Percentiles rank a stretch among this genome's conserved stretches.
phyloP scores from a whole-genome alignment of 495 filamentous ascomycete species.

The Lophiostoma macrostomum region DNA sequence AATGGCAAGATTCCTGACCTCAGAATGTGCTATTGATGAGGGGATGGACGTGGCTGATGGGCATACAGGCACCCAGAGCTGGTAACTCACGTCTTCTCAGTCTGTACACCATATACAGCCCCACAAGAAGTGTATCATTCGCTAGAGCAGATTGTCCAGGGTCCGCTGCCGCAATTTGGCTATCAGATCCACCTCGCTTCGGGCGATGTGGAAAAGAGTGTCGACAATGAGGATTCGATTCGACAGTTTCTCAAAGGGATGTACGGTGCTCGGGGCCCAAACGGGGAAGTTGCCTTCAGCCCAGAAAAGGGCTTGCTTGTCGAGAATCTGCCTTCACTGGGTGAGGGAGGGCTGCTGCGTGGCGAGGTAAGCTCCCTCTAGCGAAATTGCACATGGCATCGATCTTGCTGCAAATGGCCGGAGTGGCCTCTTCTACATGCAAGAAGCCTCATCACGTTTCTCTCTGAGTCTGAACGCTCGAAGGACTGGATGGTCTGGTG shows the following conservation, averaged over 20 bases:
- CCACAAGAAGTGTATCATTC: constrained; percentile 50
- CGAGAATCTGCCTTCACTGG: constrained; percentile 50
- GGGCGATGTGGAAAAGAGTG: constrained; percentile 58
- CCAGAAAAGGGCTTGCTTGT: constrained; percentile 56
- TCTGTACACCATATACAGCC: constrained; percentile 71
- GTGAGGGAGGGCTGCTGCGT: constrained; percentile 54
- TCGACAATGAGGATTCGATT: constrained; percentile 57
- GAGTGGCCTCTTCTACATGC: too few species aligned
- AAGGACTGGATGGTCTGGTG: not conserved
- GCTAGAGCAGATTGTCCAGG: constrained; percentile 53
- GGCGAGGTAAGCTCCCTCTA: constrained; percentile 49
- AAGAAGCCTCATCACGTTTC: too few species aligned
- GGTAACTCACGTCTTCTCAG: constrained; percentile 66
- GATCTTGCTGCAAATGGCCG: too few species aligned
- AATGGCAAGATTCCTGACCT: constrained; percentile 50
- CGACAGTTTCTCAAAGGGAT: constrained; percentile 65
- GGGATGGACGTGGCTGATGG: too few species aligned
- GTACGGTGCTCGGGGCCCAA: constrained; percentile 60
- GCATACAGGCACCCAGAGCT: constrained; percentile 66
- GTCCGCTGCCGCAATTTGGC: constrained; percentile 63
- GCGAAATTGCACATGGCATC: not conserved
- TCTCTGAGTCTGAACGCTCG: not conserved
- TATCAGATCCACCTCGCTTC: constrained; percentile 81
- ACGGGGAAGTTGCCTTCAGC: constrained; percentile 54
- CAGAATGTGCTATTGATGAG: too few species aligned